Base-by-base conservation (phyloP, 2,329 filamentous ascomycete genomes). In the Fusarium burgessii region DNA sequence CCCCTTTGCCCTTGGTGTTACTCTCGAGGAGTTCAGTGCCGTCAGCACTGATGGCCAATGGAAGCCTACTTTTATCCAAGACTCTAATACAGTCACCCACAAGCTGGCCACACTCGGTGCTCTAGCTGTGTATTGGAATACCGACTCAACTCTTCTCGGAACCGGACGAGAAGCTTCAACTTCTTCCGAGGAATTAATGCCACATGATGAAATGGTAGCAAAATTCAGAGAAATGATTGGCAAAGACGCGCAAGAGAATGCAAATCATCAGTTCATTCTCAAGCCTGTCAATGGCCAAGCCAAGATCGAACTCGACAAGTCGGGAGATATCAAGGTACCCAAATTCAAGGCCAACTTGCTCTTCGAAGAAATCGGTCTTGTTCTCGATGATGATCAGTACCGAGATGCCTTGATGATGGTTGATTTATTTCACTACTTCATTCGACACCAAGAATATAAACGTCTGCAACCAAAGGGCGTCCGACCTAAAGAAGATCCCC, bases 381-480 rank as follows among this genome's bases (percentile, higher is more conserved):
- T 98, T n/a, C 87, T 99, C 35, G 97, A 99, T 74, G 95, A 99
- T 72, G 90, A 98, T 72, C 96, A 99, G 79, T 99, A 99, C 78
- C 92, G 97, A 33, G 96, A 99, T 82, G 94, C 92, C 8, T 84
- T 99, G 63, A 99, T 99, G 96, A 93, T 99, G 85, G 93, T 98
- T 4, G 96, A 99, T 78, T 86, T 98, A 5, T 99, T 99, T 84
- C 96, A 99, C 80, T 98, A 97, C 82, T 99, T 98, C 80, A 93
- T 98, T 74, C 91, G 95, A 35, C 96, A 99, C 73, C 96, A 98
- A 80, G 95, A 99, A 79, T 98, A 98, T 84, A 97, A 97, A 79
- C 95, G 92, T 75, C 86, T 94, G 63, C 94, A 97, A 76, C 96
- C 96, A 7, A 96, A 97, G 78, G 91, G 86, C 2, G 88, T 91